Base-by-base conservation (phyloP, 2,329 filamentous ascomycete genomes). In the Curvularia hawaiiensis region DNA sequence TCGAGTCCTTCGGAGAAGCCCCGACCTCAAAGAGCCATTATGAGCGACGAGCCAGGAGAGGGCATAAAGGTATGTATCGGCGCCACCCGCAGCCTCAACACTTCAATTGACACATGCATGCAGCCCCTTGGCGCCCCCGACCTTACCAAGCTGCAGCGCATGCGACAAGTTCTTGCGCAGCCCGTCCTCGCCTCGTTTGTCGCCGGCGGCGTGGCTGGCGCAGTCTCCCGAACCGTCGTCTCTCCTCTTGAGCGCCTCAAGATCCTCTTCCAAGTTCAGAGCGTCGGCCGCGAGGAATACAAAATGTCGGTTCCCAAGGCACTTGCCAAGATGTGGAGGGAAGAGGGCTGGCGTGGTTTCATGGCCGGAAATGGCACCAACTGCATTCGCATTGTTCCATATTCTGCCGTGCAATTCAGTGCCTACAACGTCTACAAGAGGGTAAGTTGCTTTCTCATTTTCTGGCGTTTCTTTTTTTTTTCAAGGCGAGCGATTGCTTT, bases 321-420 rank as follows among this genome's bases (percentile, higher is more conserved):
- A 4, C 82, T 99, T 63, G 85, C 81, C 41, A 99, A 99, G 79
- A 99, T 99, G 90, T 97, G 94, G 88, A 88, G 83, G 68, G 95
- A 99, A 75, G 95, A 99, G 78, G 95, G 95, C 53, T 98, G 93
- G 92, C 88, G 88, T 76, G 95, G 95, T 0, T 96, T 98, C 78
- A 96, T 99, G 93, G 88, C 92, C 65, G 95, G 95, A 51, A 99
- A 99, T 75, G 95, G 95, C 62, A 97, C 93, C 60, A 99, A 99
- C 78, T 99, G 95, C 82, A 91, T 99, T 70, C 91, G 95, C 61
- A 99, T 99, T 66, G 92, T 99, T 51, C 95, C 95, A 4, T 99
- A 99, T 77, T 98, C 94, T 49, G 95, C 95, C 11, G 95, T 98
- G 40, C 95, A 99, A 74, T 99, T 99, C 77, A 94, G 94, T 67